phyloP scores from a whole-genome alignment of 192 early-diverging fungal genomes.

The Backusella tarrabulga region DNA sequence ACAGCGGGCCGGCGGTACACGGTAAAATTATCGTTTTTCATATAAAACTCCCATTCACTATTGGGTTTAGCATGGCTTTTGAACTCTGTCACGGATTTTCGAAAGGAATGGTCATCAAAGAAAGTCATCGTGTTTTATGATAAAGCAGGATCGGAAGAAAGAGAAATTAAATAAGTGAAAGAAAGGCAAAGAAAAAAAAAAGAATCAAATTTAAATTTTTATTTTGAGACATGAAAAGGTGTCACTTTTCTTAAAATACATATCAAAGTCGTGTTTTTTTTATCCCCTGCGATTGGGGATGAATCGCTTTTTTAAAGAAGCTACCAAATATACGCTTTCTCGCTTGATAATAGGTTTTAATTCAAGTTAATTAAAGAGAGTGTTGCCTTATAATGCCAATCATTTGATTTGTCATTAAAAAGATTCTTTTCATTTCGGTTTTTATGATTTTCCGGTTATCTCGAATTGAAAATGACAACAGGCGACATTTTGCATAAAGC shows the following conservation, averaged over 20 bases:
- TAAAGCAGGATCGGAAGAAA: background rate
- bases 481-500: background rate
- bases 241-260: background rate
- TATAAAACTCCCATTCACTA: constrained; percentile 35
- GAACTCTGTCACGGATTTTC: constrained; percentile 4
- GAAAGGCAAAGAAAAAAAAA: background rate
- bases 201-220: background rate
- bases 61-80: constrained; percentile 17
- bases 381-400: background rate
- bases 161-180: background rate
- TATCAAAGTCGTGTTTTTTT: background rate
- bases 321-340: background rate
- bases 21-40: constrained; percentile 41
- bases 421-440: background rate
- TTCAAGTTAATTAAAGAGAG: background rate
- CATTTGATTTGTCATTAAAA: background rate
- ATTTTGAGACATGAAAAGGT: background rate
- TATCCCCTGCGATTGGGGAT: background rate
- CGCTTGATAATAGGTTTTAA: background rate
- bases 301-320: background rate
- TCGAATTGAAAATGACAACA: background rate
- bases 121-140: background rate
- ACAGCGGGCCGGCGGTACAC: constrained; percentile 39
- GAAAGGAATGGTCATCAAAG: background rate
- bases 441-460: background rate